Evolutionary conservation across 169 alveolate genomes (phyloP).

Genomic region (Ichthyophthirius multifiliis): DNA sequence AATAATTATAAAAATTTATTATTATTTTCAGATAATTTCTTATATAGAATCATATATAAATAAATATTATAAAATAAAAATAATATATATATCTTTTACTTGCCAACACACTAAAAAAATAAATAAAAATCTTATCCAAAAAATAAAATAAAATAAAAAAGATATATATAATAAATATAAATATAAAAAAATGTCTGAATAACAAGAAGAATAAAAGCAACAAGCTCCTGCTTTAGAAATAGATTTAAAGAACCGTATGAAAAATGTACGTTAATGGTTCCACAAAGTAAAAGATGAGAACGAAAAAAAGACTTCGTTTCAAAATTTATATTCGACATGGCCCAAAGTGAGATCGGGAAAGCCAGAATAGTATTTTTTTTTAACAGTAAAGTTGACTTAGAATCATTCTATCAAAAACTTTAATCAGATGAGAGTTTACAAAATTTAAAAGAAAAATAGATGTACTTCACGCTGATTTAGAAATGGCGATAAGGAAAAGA

Average conservation of each 20-base stretch:
- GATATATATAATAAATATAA: too few species aligned
- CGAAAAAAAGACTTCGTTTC: neutral
- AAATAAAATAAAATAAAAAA: too few species aligned
- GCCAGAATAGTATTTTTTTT: neutral
- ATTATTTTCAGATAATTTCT: too few species aligned
- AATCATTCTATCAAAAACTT: neutral
- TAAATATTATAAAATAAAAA: too few species aligned
- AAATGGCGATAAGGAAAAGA: neutral
- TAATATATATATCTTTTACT: too few species aligned
- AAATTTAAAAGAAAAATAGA: neutral
- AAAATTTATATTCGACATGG: neutral
- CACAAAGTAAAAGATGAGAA: neutral
- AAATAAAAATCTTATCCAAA: too few species aligned
- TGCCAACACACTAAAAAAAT: too few species aligned
- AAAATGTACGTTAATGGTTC: constrained; percentile 1
- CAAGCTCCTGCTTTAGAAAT: too few species aligned
- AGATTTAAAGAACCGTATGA: constrained; percentile 4
- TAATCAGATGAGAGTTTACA: neutral
- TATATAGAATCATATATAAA: too few species aligned
- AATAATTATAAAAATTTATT: too few species aligned
- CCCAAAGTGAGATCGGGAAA: neutral
- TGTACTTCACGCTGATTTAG: neutral
- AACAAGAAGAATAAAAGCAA: too few species aligned
- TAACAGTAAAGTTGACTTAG: neutral
- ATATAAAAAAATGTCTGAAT: too few species aligned